These are phyloP conservation scores for Penicillium oxalicum DNA, from an alignment of 2,329 filamentous ascomycete species.

Conservation along the genomic window DNA sequence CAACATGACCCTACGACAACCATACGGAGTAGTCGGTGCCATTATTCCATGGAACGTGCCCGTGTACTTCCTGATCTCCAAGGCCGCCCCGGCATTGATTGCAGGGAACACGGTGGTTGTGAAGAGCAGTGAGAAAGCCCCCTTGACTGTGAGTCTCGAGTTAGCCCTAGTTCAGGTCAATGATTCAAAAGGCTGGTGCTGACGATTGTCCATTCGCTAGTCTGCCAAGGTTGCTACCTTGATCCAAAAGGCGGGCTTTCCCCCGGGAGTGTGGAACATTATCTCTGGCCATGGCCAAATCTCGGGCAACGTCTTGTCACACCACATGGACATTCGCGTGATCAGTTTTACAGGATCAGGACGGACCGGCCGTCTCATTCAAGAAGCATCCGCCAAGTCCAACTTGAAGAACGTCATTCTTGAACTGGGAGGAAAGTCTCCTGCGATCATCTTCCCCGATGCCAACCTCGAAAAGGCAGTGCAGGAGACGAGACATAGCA, in stretches of 20 bases:
- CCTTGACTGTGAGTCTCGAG: slow-evolving; percentile 48
- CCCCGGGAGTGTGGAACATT: slow-evolving; percentile 55
- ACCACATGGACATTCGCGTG: slow-evolving; percentile 59
- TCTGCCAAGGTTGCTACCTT: slow-evolving; percentile 37
- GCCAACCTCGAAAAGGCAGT: slow-evolving; percentile 61
- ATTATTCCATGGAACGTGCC: slow-evolving; percentile 56
- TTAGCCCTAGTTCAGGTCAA: too few species aligned
- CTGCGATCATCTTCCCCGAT: slow-evolving; percentile 56
- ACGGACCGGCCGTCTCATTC: slow-evolving; percentile 53
- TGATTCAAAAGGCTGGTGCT: neutral
- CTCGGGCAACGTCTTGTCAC: slow-evolving; percentile 61
- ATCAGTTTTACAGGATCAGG: slow-evolving; percentile 58
- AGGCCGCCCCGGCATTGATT: slow-evolving; percentile 64
- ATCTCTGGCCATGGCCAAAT: slow-evolving; percentile 69
- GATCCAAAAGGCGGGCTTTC: slow-evolving; percentile 54
- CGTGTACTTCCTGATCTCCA: slow-evolving; percentile 54
- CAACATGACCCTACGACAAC: slow-evolving; percentile 26
- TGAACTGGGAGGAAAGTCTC: slow-evolving; percentile 59
- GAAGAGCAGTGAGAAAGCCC: slow-evolving; percentile 62
- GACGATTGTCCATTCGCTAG: neutral
- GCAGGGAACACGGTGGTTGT: slow-evolving; percentile 58
- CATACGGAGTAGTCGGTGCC: slow-evolving; percentile 35
- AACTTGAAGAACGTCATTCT: slow-evolving; percentile 61
- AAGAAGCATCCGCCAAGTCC: slow-evolving; percentile 54
- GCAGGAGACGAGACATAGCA: slow-evolving; percentile 53